A percentile compares a stretch with the other conserved stretches of the same genome.
Evolutionary conservation across 352 stramenopile species (phyloP).

Genomic region (Pythium brachiatum): DNA sequence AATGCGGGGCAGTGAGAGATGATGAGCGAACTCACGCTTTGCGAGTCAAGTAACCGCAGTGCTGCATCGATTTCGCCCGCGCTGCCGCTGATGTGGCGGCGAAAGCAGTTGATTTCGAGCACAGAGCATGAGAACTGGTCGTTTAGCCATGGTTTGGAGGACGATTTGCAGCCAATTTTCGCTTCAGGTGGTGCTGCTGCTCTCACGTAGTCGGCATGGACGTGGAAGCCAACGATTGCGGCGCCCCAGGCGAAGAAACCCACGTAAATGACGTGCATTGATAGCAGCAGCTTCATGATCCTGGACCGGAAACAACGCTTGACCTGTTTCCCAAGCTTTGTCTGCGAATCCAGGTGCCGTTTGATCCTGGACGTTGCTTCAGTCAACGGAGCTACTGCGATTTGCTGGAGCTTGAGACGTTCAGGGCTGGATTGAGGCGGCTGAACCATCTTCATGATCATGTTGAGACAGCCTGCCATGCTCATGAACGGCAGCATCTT

Average conservation of each 20-base stretch:
- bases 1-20: slow-evolving; percentile 14
- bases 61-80: slow-evolving; percentile 2
- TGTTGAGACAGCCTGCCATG: slow-evolving; percentile 12
- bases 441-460: slow-evolving; percentile 4
- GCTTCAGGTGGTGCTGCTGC: not conserved
- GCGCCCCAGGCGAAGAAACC: slow-evolving; percentile 11
- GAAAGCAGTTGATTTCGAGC: slow-evolving; percentile 20
- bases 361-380: not conserved
- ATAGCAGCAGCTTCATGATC: not conserved
- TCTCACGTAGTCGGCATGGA: not conserved
- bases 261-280: not conserved
- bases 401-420: not conserved
- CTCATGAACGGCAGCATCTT: slow-evolving; percentile 21
- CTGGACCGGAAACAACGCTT: not conserved
- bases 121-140: slow-evolving; percentile 14
- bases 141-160: slow-evolving; percentile 8
- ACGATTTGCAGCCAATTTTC: slow-evolving; percentile 18
- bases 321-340: not conserved
- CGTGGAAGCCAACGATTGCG: slow-evolving; percentile 1
- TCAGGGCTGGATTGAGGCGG: not conserved
- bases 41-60: slow-evolving; percentile 1
- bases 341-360: not conserved
- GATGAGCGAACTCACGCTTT: slow-evolving; percentile 7
- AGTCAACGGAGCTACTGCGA: not conserved
- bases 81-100: slow-evolving; percentile 4